Conservation (phyloP, 2,329 filamentous ascomycete species). For the Gaeumannomyces tritici region DNA sequence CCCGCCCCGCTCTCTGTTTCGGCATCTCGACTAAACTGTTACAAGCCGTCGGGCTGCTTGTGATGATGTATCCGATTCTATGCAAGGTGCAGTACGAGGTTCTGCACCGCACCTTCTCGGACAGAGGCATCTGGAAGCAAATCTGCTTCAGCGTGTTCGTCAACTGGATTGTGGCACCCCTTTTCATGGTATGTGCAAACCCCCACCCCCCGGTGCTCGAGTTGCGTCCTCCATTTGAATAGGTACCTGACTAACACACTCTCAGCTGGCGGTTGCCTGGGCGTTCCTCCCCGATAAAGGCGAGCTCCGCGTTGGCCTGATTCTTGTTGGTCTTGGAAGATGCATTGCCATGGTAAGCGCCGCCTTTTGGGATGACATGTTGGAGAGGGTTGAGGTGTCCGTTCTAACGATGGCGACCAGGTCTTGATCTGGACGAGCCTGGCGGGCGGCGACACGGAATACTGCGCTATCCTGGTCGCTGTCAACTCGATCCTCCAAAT, state of each 20-base stretch:
- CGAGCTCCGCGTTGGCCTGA: conserved; percentile 55
- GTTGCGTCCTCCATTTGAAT: too few relatives aligned
- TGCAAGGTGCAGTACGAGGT: conserved; percentile 78
- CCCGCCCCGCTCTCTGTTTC: conserved; percentile 18
- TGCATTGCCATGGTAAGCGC: conserved; percentile 67
- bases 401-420: conserved; percentile 11
- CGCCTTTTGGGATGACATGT: too few relatives aligned
- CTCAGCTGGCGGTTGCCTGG: conserved; percentile 54
- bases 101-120: conserved; percentile 47
- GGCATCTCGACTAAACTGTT: too few relatives aligned
- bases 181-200: conserved; percentile 46
- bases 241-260: too few relatives aligned
- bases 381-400: too few relatives aligned
- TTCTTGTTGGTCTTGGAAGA: conserved; percentile 73
- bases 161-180: conserved; percentile 76
- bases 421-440: conserved; percentile 59
- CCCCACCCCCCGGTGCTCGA: too few relatives aligned
- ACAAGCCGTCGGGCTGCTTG: conserved; percentile 63
- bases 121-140: conserved; percentile 63
- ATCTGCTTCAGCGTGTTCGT: conserved; percentile 66
- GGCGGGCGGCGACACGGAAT: conserved; percentile 68
- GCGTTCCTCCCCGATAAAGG: conserved; percentile 52
- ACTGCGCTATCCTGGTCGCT: conserved; percentile 73
- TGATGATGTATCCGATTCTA: conserved; percentile 93
- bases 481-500: conserved; percentile 69